Evolutionary conservation across 2,329 filamentous ascomycete genomes (phyloP).

Genomic region (Neonectria ditissima): DNA sequence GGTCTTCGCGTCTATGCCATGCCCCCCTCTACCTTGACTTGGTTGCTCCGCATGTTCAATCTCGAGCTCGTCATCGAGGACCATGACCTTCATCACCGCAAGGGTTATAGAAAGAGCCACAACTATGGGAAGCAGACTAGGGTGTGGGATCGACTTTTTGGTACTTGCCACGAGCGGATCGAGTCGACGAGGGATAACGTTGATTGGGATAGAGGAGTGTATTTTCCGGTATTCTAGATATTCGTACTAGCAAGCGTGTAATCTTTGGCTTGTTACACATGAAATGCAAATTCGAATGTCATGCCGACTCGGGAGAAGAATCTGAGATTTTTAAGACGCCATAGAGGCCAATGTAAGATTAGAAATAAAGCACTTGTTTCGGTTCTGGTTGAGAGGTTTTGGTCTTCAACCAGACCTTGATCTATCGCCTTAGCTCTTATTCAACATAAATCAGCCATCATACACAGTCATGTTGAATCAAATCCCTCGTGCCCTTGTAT

Average conservation of each 20-base stretch:
- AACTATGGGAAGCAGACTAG: constrained; percentile 34
- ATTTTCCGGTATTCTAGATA: constrained; percentile 18
- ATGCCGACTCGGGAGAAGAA: too few relatives aligned
- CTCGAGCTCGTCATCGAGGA: constrained; percentile 29
- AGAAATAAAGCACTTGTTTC: too few relatives aligned
- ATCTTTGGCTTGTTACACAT: background rate
- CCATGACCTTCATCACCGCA: constrained; percentile 32
- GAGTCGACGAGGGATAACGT: constrained; percentile 20
- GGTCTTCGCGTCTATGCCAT: constrained; percentile 28
- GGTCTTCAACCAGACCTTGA: too few relatives aligned
- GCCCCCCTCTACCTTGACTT: constrained; percentile 26
- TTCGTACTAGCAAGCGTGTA: background rate
- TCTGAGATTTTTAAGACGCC: too few relatives aligned
- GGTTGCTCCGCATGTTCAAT: constrained; percentile 12
- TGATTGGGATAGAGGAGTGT: constrained; percentile 25
- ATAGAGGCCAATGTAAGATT: too few relatives aligned
- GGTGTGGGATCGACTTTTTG: constrained; percentile 30
- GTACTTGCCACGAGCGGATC: constrained; percentile 28
- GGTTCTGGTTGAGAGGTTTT: too few relatives aligned
- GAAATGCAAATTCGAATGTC: too few relatives aligned
- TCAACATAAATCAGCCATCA: too few relatives aligned
- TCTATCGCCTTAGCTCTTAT: too few relatives aligned
- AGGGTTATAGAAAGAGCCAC: constrained; percentile 33
- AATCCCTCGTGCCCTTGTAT: too few relatives aligned
- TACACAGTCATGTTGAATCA: too few relatives aligned